Conservation (phyloP, 768 basidiomycete species). For the Suillus clintonianus region DNA sequence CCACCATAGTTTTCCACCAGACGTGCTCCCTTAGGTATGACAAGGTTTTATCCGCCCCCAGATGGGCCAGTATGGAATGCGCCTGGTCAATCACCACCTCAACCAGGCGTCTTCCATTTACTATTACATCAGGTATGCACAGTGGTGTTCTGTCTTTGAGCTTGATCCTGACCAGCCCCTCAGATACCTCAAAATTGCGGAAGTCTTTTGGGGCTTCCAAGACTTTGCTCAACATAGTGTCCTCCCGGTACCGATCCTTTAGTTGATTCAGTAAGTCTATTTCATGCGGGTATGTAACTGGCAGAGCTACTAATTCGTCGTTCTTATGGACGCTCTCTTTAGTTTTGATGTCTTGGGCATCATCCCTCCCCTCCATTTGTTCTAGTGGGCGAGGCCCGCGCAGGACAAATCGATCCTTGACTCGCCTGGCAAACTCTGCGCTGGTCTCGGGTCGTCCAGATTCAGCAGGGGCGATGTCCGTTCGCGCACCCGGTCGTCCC, state of each 20-base stretch:
- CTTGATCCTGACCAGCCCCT: slow-evolving; percentile 24
- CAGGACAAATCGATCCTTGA: too few relatives aligned
- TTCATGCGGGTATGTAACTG: too few relatives aligned
- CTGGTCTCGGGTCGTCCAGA: too few relatives aligned
- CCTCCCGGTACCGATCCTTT: slow-evolving; percentile 1
- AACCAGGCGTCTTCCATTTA: slow-evolving; percentile 17
- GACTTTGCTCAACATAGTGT: slow-evolving; percentile 30
- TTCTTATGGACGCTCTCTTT: too few relatives aligned
- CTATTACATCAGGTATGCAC: slow-evolving; percentile 24
- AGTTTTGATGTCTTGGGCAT: too few relatives aligned
- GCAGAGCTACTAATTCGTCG: too few relatives aligned
- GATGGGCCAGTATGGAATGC: slow-evolving; percentile 40
- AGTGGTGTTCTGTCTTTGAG: slow-evolving; percentile 4
- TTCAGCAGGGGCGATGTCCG: too few relatives aligned
- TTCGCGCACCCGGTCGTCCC: too few relatives aligned
- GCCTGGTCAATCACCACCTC: slow-evolving; percentile 38
- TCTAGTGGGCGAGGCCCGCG: too few relatives aligned
- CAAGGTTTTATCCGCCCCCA: slow-evolving; percentile 36
- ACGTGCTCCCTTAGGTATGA: slow-evolving; percentile 32
- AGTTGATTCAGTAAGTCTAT: too few relatives aligned
- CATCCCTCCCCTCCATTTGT: too few relatives aligned
- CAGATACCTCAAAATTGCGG: slow-evolving; percentile 20
- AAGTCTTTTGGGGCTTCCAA: slow-evolving; percentile 18
- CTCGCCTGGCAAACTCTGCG: too few relatives aligned
- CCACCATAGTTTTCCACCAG: slow-evolving; percentile 13